Evolutionary conservation across 192 early-diverging fungal species (phyloP), one percentile per base, ranked within the genome.

Genomic region (Paraglomus brasilianum): DNA sequence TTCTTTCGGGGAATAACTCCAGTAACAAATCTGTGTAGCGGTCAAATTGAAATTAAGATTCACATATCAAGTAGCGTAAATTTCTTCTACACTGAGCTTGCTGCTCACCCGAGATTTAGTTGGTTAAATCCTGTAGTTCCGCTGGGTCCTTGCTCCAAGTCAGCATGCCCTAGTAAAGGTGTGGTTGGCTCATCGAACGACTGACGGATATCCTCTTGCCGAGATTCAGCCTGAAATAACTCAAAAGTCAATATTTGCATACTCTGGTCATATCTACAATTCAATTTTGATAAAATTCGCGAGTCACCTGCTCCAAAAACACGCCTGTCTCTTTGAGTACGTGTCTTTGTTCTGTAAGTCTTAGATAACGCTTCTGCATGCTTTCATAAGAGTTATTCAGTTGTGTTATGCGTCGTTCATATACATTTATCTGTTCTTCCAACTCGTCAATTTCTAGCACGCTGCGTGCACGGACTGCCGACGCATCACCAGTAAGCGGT

Each of bases 381-480:
- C 82, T 88, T 72, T 94, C 93, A 75, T 95, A 86, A 42, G 91
- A 89, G 42, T 77, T 80, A 66, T 95, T 97, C 89, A 99, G 91
- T 68, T 95, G 87, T 48, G 83, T 70, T 24, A 98, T 82, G 13
- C 92, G 87, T 44, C 73, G 77, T 78, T 99, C 96, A 75, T 93
- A 87, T 57, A 92, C 92, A 21, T 70, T 76, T 39, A 99, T 80
- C 7, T 80, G 78, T 67, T 86, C 87, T 74, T 95, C 93, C 56
- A 99, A 83, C 68, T 98, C 93, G 78, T 98, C 96, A 63, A 99
- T 85, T 76, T 98, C 95, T 66, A 91, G 89, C 45, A 92, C 91
- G 14, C 89, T 89, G 14, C 90, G 85, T 2, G 92, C 85, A 10
- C 86, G 84, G 19, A 83, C 79, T 66, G 82, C 68, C 62, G 76